Conservation (phyloP, 73 alveolate genomes). For the Stentor roeselii region DNA sequence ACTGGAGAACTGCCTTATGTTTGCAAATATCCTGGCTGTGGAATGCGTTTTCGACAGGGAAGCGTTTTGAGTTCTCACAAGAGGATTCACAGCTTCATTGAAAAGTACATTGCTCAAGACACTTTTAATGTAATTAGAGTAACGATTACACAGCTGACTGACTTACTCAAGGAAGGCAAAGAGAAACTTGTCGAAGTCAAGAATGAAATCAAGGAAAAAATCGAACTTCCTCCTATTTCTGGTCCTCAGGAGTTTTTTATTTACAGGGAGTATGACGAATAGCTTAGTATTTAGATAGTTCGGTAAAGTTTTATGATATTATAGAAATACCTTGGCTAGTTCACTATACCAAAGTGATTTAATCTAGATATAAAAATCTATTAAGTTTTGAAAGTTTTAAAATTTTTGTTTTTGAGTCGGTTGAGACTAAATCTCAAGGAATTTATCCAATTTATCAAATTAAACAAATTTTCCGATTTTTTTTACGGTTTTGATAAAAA, state of each 20-base stretch:
- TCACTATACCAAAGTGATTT: no score
- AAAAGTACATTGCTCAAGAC: background rate
- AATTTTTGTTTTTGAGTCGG: no score
- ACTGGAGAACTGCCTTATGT: slow-evolving; percentile 90
- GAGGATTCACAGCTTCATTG: slow-evolving; percentile 33
- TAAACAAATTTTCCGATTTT: no score
- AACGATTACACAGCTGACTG: background rate
- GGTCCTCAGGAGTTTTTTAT: background rate
- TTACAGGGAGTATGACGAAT: no score
- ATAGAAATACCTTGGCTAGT: no score
- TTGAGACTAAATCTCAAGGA: no score
- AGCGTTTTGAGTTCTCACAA: slow-evolving; percentile 66
- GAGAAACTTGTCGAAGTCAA: background rate
- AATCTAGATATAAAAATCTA: no score
- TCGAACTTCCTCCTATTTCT: background rate
- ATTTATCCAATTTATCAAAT: no score
- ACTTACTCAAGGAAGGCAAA: background rate
- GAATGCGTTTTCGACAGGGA: slow-evolving; percentile 61
- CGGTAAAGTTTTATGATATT: no score
- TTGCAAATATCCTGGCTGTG: slow-evolving; percentile 69
- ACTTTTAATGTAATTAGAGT: background rate
- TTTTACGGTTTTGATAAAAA: no score
- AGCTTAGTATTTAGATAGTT: no score
- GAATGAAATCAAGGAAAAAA: background rate
- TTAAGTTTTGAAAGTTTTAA: no score